These are phyloP conservation scores for Centrapalus pauciflorus DNA, from an alignment of 129 eudicot genomes.

Conservation along the genomic window DNA sequence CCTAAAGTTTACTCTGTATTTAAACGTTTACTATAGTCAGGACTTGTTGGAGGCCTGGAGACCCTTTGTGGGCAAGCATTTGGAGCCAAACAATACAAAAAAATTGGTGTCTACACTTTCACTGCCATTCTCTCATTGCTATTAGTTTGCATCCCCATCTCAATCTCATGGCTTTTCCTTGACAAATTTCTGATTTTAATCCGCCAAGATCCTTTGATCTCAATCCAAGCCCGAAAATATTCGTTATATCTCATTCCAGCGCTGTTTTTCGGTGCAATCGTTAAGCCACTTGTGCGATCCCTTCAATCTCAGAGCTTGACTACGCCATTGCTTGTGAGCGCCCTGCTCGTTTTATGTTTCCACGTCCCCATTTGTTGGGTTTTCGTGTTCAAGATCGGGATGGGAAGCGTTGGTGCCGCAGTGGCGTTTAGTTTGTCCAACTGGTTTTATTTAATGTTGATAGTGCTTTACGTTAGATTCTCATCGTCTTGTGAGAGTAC, in stretches of 20 bases:
- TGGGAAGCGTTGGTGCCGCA: constrained; percentile 66
- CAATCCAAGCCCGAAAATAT: constrained; percentile 53
- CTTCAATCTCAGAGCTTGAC: constrained; percentile 62
- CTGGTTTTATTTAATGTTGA: constrained; percentile 36
- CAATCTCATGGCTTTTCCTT: constrained; percentile 49
- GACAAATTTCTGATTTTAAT: constrained; percentile 45
- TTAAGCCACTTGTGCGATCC: constrained; percentile 52
- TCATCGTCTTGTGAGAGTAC: constrained; percentile 41
- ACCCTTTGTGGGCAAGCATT: constrained; percentile 83
- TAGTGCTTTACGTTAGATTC: constrained; percentile 38
- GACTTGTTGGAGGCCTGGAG: constrained; percentile 68
- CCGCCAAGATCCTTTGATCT: constrained; percentile 70
- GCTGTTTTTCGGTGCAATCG: constrained; percentile 47
- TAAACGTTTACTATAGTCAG: too few relatives aligned
- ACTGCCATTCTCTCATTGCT: constrained; percentile 53
- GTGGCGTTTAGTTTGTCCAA: constrained; percentile 53
- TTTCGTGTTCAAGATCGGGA: constrained; percentile 43
- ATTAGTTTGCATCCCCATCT: constrained; percentile 53
- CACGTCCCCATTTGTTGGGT: constrained; percentile 71
- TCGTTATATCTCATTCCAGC: constrained; percentile 51
- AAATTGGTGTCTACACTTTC: constrained; percentile 48
- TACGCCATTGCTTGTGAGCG: constrained; percentile 47
- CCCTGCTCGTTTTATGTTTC: constrained; percentile 35
- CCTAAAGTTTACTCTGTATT: too few relatives aligned
- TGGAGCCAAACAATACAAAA: constrained; percentile 60